phyloP scores from a whole-genome alignment of 768 basidiomycete genomes.

The Kwoniella heveanensis region DNA sequence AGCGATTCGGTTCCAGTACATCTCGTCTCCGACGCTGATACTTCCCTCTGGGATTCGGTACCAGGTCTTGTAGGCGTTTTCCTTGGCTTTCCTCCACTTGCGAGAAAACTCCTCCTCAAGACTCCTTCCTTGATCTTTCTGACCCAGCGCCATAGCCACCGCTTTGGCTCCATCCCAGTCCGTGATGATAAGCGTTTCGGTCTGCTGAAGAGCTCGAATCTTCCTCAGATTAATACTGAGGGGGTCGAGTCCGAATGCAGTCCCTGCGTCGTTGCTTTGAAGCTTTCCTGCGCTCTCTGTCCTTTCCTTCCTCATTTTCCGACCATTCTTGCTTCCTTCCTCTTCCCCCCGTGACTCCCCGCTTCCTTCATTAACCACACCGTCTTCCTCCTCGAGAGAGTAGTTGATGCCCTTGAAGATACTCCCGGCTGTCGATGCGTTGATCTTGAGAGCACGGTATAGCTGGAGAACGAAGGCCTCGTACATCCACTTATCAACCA shows the following conservation, averaged over 20 bases:
- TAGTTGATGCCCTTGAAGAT: neutral
- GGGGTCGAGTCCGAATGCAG: neutral
- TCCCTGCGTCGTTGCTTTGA: too few relatives aligned
- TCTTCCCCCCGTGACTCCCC: too few relatives aligned
- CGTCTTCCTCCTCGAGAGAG: neutral
- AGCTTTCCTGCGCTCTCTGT: too few relatives aligned
- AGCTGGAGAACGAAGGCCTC: neutral
- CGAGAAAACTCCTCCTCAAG: too few relatives aligned
- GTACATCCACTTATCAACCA: neutral
- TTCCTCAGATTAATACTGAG: constrained; percentile 2
- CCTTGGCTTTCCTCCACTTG: too few relatives aligned
- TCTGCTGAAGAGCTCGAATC: neutral
- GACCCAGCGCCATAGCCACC: neutral
- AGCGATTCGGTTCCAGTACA: too few relatives aligned
- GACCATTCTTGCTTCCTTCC: too few relatives aligned
- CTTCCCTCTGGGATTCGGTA: too few relatives aligned
- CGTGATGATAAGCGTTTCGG: constrained; percentile 1
- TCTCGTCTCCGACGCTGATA: too few relatives aligned
- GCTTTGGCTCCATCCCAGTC: neutral
- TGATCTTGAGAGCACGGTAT: neutral
- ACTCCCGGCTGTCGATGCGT: neutral
- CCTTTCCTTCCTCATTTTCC: too few relatives aligned
- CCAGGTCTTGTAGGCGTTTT: too few relatives aligned
- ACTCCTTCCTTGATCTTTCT: neutral
- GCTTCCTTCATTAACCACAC: too few relatives aligned